Evolutionary conservation across 768 basidiomycete genomes (phyloP), one percentile per base, ranked within the genome.

Genomic region (Leccinum aurantiacum): DNA sequence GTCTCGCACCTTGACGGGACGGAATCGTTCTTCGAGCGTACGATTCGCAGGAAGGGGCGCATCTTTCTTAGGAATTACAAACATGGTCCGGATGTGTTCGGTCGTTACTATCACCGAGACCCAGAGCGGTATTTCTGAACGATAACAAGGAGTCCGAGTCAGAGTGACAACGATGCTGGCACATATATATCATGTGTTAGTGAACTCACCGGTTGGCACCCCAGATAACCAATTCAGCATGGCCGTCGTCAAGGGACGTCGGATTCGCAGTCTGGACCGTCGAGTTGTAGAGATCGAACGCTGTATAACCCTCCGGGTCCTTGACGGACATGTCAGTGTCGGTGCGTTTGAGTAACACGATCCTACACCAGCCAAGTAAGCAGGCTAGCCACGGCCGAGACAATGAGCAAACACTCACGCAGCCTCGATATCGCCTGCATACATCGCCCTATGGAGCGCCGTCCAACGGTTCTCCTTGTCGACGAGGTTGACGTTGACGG

Each of bases 391-490:
- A 10, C 57, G 25, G 2, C 44, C 80, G 77, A 53, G 4, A 31
- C 22, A 24, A n/a, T 17, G 22, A 52, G 13, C 15, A 49, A 8
- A 31, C 6, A 79, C 88, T 60, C 63, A 89, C 85, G 83, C 88
- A 49, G 84, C 82, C 53, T 86, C 79, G 9, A 95, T 60, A 65
- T 94, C 93, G 1, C 91, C 92, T 38, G 79, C 72, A 70, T 94
- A 97, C 65, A 95, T 73, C 2, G 92, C 92, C 52, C 94, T 79
- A 68, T 99, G 96, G 22, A 98, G 77, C 7, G 95, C 84, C 1
- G 93, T 96, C 91, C 94, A 98, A 58, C 88, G 89, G 59, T 84
- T 91, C 79, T 98, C 96, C 56, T 71, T 71, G 73, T 99, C 96
- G 46, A 78, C 76, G 7, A 90, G 59, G 65, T 98, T 98, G 65